Conservation (phyloP, 345 rosid species). For the Bretschneidera sinensis region DNA sequence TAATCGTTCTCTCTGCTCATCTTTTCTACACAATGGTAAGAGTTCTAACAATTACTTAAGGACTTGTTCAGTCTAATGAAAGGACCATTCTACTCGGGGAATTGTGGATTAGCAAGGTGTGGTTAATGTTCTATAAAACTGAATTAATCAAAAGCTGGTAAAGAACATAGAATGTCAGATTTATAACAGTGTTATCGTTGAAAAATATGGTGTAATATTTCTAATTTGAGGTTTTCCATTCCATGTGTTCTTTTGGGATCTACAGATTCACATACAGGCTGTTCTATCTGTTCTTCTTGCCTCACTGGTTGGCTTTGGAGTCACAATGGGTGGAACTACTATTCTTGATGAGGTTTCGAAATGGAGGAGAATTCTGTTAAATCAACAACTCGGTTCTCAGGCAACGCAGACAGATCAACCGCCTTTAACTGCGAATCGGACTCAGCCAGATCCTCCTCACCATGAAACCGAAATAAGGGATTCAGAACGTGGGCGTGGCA, state of each 20-base stretch:
- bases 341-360: conserved; percentile 36
- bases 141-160: too few species aligned
- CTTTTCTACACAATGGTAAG: conserved; percentile 74
- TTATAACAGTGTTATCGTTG: too few species aligned
- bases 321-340: conserved; percentile 57
- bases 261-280: conserved; percentile 67
- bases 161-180: too few species aligned
- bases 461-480: conserved; percentile 18
- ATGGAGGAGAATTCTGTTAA: conserved; percentile 33
- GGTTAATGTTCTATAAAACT: too few species aligned
- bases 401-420: conserved; percentile 21
- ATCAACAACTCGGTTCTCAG: conserved; percentile 21
- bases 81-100: too few species aligned
- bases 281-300: conserved; percentile 68
- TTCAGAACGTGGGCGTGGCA: conserved; percentile 12
- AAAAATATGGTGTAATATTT: too few species aligned
- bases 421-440: conserved; percentile 11
- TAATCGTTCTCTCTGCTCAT: conserved; percentile 73
- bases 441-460: conserved; percentile 7
- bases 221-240: too few species aligned
- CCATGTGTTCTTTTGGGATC: background rate
- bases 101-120: too few species aligned
- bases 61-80: too few species aligned
- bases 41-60: background rate
- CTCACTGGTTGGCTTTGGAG: conserved; percentile 69